A percentile compares a stretch with the other conserved stretches of the same genome.
phyloP scores from a whole-genome alignment of 176 grass and related monocot species.

The Phragmites australis region DNA sequence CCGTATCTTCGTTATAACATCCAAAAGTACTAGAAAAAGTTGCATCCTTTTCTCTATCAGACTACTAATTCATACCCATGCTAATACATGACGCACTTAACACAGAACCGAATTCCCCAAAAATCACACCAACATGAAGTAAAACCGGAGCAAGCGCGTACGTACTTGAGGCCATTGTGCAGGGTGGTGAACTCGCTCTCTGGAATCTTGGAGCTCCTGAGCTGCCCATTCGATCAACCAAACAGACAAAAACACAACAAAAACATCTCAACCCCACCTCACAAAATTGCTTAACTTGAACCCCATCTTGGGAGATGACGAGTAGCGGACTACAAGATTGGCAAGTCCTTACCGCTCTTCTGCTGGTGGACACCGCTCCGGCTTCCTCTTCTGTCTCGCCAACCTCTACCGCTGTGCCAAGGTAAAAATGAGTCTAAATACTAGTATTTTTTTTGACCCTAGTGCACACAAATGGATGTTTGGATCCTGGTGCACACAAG shows the following conservation, averaged over 20 bases:
- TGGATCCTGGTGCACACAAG: too few relatives aligned
- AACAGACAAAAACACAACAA: not conserved
- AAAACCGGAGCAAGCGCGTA: slow-evolving; percentile 34
- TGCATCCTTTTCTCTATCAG: not conserved
- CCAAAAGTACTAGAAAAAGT: not conserved
- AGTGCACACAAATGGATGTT: too few relatives aligned
- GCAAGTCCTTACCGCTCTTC: slow-evolving; percentile 79
- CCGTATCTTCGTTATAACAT: too few relatives aligned
- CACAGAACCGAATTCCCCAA: not conserved
- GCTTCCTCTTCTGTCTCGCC: slow-evolving; percentile 44
- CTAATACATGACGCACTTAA: too few relatives aligned
- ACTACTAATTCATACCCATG: not conserved
- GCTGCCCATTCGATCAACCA: slow-evolving; percentile 47
- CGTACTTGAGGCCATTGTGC: slow-evolving; percentile 92
- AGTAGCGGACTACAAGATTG: not conserved
- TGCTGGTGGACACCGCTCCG: slow-evolving; percentile 82
- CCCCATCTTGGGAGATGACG: too few relatives aligned
- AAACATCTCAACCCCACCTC: not conserved
- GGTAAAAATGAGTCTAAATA: too few relatives aligned
- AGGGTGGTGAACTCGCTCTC: slow-evolving; percentile 81
- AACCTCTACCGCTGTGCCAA: slow-evolving; percentile 39
- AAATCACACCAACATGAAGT: not conserved
- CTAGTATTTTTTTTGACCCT: too few relatives aligned
- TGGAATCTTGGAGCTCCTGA: slow-evolving; percentile 78
- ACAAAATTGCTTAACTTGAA: not conserved